phyloP scores from a whole-genome alignment of 331 rosid genomes.

The Quercus tomentella region DNA sequence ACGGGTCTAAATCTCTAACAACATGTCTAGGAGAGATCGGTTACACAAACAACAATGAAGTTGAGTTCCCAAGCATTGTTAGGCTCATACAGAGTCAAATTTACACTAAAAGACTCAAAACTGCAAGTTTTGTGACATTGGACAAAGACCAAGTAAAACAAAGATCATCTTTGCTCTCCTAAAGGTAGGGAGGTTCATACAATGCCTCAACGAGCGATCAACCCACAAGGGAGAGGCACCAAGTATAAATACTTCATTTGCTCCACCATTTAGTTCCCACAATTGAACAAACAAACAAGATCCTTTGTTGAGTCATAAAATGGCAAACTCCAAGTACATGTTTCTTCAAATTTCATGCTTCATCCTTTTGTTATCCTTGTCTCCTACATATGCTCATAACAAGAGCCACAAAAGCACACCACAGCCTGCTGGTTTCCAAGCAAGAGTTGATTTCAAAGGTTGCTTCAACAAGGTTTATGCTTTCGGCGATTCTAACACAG shows the following conservation, averaged over 20 bases:
- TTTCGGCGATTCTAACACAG: neutral
- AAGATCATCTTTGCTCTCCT: neutral
- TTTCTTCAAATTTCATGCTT: neutral
- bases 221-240: neutral
- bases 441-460: neutral
- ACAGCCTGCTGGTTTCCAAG: no score
- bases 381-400: neutral
- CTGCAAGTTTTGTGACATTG: no score
- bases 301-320: neutral
- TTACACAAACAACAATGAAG: no score
- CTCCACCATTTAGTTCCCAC: neutral
- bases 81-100: no score
- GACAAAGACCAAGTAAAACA: neutral
- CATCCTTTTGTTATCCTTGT: constrained; percentile 2
- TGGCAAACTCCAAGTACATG: neutral
- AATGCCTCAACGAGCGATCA: neutral
- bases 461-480: constrained; percentile 6
- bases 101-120: no score
- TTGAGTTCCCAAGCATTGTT: no score
- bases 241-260: neutral
- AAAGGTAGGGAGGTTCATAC: constrained; percentile 3
- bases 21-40: no score
- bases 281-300: neutral
- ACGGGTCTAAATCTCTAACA: no score
- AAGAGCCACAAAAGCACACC: neutral